Base-by-base conservation (phyloP, 1,284 basidiomycete genomes). In the Agaricales sp. region DNA sequence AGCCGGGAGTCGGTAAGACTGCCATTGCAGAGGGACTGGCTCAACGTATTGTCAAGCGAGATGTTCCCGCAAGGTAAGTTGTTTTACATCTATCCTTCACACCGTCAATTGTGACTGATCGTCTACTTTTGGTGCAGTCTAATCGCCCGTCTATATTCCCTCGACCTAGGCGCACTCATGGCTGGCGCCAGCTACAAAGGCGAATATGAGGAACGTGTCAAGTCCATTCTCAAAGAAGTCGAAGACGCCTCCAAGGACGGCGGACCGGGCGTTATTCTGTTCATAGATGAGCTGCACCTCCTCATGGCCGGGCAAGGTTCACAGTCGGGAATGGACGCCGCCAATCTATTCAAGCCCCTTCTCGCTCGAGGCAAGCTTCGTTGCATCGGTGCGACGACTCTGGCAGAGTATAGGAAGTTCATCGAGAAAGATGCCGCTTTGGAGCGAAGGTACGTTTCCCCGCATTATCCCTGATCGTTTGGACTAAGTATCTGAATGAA, bases 121-220 rank as follows among this genome's bases (percentile, higher is more conserved):
- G 6, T 4, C 4, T 6, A 21, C 44, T 16, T 21, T n/a, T n/a
- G n/a, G n/a, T 24, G 6, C 44, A 75, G 73, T 52, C 76, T 96
- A 22, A 74, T 96, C 49, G 82, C 82, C 30, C 79, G 89, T 24
- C 74, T 97, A n/a, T 90, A 81, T 59, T 88, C 84, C 48, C 74
- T 93, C 20, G 94, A 97, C 63, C 88, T 97, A 82, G 95, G 92
- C 55, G 89, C 93, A 0, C 77, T 97, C 52, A 95, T 94, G 87
- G 92, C 93, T 3, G 92, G 95, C 48, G 94, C 92, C 26, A 93
- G 92, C 65, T 95, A 91, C 72, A 92, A 92, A 65, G 94, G 94
- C 52, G 92, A 98, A 68, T 99, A 94, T 67, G 95, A 99, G 67
- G 95, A 99, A 64, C 87, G 95, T 45, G 82, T 98, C 67, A 98